These are phyloP conservation scores for Wallacemonas rigidus DNA, from an alignment of 208 protist species.

Conservation along the genomic window DNA sequence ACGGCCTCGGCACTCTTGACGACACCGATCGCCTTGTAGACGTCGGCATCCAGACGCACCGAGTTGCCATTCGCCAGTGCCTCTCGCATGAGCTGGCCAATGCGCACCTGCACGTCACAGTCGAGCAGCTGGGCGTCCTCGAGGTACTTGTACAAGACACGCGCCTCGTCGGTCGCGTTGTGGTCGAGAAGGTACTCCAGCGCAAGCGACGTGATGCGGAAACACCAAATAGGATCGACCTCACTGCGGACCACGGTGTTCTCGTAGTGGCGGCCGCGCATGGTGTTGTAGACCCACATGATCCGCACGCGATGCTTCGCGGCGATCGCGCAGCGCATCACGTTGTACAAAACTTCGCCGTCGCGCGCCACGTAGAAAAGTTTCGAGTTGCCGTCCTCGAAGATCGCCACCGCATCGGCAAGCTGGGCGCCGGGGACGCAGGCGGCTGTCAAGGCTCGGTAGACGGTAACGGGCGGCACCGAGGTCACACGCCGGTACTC, in stretches of 20 bases:
- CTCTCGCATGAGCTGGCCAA: slow-evolving; percentile 74
- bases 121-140: slow-evolving; percentile 53
- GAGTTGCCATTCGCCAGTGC: slow-evolving; percentile 74
- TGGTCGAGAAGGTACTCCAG: slow-evolving; percentile 76
- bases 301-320: slow-evolving; percentile 82
- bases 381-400: slow-evolving; percentile 83
- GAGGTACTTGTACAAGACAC: slow-evolving; percentile 73
- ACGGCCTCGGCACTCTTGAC: slow-evolving; percentile 56
- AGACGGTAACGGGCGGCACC: slow-evolving; percentile 88
- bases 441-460: slow-evolving; percentile 82
- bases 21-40: slow-evolving; percentile 46
- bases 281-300: slow-evolving; percentile 90
- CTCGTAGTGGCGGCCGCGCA: slow-evolving; percentile 86
- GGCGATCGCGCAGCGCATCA: slow-evolving; percentile 81
- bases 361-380: slow-evolving; percentile 88
- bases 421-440: slow-evolving; percentile 75
- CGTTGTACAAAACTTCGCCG: slow-evolving; percentile 82
- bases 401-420: slow-evolving; percentile 86
- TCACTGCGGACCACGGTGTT: slow-evolving; percentile 81
- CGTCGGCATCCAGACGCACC: slow-evolving; percentile 35
- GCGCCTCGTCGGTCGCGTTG: slow-evolving; percentile 72
- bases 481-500: slow-evolving; percentile 85
- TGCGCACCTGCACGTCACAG: slow-evolving; percentile 79
- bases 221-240: slow-evolving; percentile 83
- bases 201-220: slow-evolving; percentile 68